Evolutionary conservation across 345 rosid species (phyloP).

Genomic region (Bretschneidera sinensis): DNA sequence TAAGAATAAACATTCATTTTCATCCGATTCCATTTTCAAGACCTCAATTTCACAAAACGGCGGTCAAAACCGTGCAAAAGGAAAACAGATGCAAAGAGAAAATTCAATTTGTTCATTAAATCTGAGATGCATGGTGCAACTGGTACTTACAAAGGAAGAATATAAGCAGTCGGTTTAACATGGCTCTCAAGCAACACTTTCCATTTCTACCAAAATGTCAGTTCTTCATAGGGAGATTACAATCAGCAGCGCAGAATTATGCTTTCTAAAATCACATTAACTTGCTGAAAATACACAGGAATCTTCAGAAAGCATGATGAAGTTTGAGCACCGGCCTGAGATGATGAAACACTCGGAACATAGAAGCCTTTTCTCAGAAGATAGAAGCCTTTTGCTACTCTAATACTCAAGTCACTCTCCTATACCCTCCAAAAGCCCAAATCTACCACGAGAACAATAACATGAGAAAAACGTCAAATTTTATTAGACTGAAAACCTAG

Average conservation of each 20-base stretch:
- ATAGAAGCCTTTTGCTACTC: not conserved
- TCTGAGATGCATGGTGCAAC: not conserved
- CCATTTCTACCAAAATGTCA: not conserved
- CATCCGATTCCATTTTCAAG: too few species aligned
- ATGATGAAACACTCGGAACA: not conserved
- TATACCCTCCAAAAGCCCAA: conserved; percentile 96
- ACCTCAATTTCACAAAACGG: too few species aligned
- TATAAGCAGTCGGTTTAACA: not conserved
- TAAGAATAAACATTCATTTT: too few species aligned
- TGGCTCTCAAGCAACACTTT: not conserved
- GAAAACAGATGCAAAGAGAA: not conserved
- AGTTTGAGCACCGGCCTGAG: not conserved
- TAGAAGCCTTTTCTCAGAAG: not conserved
- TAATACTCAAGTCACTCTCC: conserved; percentile 48
- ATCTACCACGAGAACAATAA: conserved; percentile 35
- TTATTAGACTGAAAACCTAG: not conserved
- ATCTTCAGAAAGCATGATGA: conserved; percentile 11
- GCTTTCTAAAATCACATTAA: conserved; percentile 20
- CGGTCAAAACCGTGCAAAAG: not conserved
- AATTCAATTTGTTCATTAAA: not conserved
- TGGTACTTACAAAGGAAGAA: not conserved
- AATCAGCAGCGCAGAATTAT: conserved; percentile 4
- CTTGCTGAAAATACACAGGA: conserved; percentile 3
- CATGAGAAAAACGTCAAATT: not conserved
- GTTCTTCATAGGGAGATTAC: conserved; percentile 23